Base-by-base conservation (phyloP, 73 alveolate genomes). In the Effrenium voratum region DNA sequence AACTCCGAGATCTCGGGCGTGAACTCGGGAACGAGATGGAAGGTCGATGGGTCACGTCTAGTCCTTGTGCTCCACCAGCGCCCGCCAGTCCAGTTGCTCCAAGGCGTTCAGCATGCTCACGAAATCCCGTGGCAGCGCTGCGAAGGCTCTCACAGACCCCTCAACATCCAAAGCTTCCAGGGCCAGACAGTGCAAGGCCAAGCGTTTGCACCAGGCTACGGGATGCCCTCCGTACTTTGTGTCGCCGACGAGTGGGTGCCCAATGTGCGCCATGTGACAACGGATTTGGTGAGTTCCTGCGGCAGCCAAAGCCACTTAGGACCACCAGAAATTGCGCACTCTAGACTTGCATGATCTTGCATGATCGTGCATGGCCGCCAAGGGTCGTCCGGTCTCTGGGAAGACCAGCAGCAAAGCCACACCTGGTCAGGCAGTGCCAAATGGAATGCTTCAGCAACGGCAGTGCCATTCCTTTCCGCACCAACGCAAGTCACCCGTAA, bases 261-360 rank as follows among this genome's bases (percentile, higher is more conserved):
- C 98, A 70, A 77, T 12, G 77, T 93, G 93, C 15, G 93, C 93
- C 81, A 93, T 38, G 55, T 93, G 98, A 44, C 98, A 93, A 0
- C 98, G 98, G 22, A 93, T 93, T 55, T 93, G 98, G 44, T 93
- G 98, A 5, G 98, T 93, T 59, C 98, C 93, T 75, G 34, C 47
- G 38, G 63, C 60, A 13, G 84, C 13, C 41, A 45, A 26, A 28
- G 43, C 44, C 30, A 28, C 46, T 24, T 26, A 41, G 19, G 5
- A 46, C 46, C 57, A 24, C n/a, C n/a, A 16, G 19, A 36, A 0
- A 40, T n/a, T 28, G 24, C 24, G 32, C 30, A 41, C 12, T 41
- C 26, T 75, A 26, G 19, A 22, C 22, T 40, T 22, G n/a, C 88
- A 73, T 38, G 60, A 1, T 41, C 88, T 2, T 1, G 15, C 44